Base-by-base conservation (phyloP, 345 rosid genomes). In the Eucalyptus coolabah region DNA sequence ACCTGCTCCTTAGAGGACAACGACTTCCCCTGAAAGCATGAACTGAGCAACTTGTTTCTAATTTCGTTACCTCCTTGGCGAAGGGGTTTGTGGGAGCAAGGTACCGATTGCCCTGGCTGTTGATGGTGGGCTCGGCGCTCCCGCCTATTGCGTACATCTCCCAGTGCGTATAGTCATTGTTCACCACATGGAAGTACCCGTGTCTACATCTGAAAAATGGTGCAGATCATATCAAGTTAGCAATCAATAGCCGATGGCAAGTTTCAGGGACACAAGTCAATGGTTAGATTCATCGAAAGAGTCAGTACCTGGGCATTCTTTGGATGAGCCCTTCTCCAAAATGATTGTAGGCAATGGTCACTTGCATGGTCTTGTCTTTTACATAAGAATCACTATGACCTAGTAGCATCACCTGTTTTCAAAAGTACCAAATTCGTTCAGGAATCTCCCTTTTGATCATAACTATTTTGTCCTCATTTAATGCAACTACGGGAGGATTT, bases 71-170 rank as follows among this genome's bases (percentile, higher is more conserved):
- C 95, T 94, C 95, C 88, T 94, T 94, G 40, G 94, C 94, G 51
- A 95, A 97, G 51, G 91, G 96, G 94, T 97, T 95, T 60, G 59
- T 50, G 4, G 99, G 99, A 80, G 99, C 99, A 40, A 97, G 97
- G 89, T 95, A 98, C 88, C 99, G 91, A 91, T 98, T 98, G 80
- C 98, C 99, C 87, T 98, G 99, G 86, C 99, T 98, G 94, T 97
- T 98, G 63, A 97, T 98, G 59, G 99, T 98, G 77, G 99, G 99
- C 50, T 95, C 89, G 9, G 99, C 99, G 94, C 99, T 97, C 69
- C 99, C 99, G 90, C 99, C 99, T 16, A 98, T 97, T 11, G 99
- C 99, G 93, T 98, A 97, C 99, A 98, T 98, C 91, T 93, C 98
- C 99, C 99, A 98, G 86, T 98, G 99, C 1, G 99, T 97, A 89